Percentiles rank a stretch among this genome's conserved stretches.
phyloP scores from a whole-genome alignment of 176 grass and related monocot species.

The Thinopyrum elongatum region DNA sequence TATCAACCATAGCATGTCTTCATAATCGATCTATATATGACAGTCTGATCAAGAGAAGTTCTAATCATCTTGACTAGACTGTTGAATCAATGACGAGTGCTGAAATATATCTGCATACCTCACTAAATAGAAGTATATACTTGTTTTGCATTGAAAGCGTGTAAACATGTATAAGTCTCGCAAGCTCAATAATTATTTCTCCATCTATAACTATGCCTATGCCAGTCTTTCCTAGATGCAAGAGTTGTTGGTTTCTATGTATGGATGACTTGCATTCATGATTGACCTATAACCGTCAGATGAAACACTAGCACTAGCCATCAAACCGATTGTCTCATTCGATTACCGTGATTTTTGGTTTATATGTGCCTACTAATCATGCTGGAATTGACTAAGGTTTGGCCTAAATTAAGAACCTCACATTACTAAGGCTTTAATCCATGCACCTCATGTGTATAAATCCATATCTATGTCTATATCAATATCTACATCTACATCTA shows the following conservation, averaged over 20 bases:
- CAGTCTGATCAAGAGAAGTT: too few species aligned
- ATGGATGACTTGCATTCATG: neutral
- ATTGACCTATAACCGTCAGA: neutral
- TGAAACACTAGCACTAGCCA: neutral
- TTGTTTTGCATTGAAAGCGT: too few species aligned
- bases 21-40: too few species aligned
- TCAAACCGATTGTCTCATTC: neutral
- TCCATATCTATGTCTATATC: neutral
- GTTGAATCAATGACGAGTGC: too few species aligned
- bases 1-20: neutral
- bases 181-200: too few species aligned
- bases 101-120: too few species aligned
- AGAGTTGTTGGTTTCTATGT: too few species aligned
- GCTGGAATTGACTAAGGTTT: neutral
- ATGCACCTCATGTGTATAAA: neutral
- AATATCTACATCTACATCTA: neutral
- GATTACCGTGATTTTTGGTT: neutral
- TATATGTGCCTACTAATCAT: neutral
- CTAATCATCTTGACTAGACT: too few species aligned
- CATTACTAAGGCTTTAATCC: neutral
- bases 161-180: too few species aligned
- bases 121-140: too few species aligned
- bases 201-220: too few species aligned
- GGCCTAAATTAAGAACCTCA: neutral
- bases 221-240: too few species aligned